Evolutionary conservation across 2,329 filamentous ascomycete species (phyloP), one percentile per base, ranked within the genome.

Genomic region (Basipetospora sp.): DNA sequence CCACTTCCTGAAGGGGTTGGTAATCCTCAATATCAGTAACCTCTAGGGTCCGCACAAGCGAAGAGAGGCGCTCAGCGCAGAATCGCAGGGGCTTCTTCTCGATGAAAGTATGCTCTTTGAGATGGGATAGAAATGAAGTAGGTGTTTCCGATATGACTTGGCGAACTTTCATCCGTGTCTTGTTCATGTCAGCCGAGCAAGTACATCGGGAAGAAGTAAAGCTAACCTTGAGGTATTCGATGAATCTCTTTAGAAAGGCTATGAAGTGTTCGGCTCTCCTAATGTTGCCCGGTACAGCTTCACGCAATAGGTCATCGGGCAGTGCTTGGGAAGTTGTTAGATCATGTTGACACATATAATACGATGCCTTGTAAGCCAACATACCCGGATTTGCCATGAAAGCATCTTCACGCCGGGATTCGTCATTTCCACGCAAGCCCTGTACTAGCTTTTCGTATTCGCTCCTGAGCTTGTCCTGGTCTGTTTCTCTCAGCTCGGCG

Each of bases 11-110:
- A 1, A 98, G 67, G 5, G 90, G 83, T 49, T 94, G 87, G 53
- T 92, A 98, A 54, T 98, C 92, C 60, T 98, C 90, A 43, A 98
- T 94, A 49, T 92, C 96, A 22, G 88, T 92, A 41, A 98, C 75
- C 56, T 98, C 90, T 13, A 98, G 70, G 0, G 90, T 98, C 41
- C 92, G 74, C 14, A 98, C 88, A 5, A 98, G 74, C 1, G 88
- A 98, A 1, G 90, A 94, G 10, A 98, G 63, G 28, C 90, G 77
- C 58, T 98, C 92, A 1, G 90, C 86, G 52, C 92, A 98, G 57
- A 98, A 98, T 35, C 83, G 70, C 9, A 98, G 59, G 0, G 90
- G 90, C 50, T 98, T 98, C 55, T 85, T 85, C 54, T 98, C 90
- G 50, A 98, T 98, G 52, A 93, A 98, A 0, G 92, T 98, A 40